phyloP scores from a whole-genome alignment of 352 stramenopile genomes.

The Globisporangium takayamanum region DNA sequence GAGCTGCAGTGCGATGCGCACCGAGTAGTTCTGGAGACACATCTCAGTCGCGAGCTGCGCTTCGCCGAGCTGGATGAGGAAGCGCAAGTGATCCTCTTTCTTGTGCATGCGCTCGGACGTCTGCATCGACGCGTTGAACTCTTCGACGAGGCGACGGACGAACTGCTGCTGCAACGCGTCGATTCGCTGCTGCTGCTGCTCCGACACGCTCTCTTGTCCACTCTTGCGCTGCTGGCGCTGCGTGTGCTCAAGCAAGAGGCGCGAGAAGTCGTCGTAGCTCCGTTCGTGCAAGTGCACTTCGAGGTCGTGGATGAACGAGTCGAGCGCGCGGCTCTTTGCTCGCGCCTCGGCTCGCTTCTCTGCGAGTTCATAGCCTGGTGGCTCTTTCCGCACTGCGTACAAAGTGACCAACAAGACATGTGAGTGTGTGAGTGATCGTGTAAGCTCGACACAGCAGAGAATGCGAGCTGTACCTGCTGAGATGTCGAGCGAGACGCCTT shows the following conservation, averaged over 20 bases:
- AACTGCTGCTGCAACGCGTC: constrained; percentile 52
- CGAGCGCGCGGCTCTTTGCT: constrained; percentile 39
- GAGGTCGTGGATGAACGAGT: constrained; percentile 60
- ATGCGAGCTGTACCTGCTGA: constrained; percentile 23
- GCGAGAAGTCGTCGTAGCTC: constrained; percentile 58
- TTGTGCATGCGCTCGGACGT: constrained; percentile 79
- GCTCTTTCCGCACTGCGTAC: constrained; percentile 27
- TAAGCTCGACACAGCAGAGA: background rate
- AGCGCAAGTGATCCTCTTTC: constrained; percentile 70
- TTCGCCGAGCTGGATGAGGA: constrained; percentile 67
- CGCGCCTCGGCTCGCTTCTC: constrained; percentile 44
- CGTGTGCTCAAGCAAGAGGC: constrained; percentile 39
- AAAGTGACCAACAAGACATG: background rate
- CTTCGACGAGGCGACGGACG: constrained; percentile 49
- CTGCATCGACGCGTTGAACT: constrained; percentile 74
- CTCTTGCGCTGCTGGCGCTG: constrained; percentile 32
- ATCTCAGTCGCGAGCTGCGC: constrained; percentile 65
- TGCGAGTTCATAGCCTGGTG: constrained; percentile 30
- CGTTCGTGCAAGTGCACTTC: constrained; percentile 61
- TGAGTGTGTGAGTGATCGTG: background rate
- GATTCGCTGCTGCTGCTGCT: constrained; percentile 41
- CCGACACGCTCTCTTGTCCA: constrained; percentile 26
- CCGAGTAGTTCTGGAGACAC: constrained; percentile 79
- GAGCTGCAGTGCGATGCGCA: constrained; percentile 68
- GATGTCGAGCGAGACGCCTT: constrained; percentile 40